Conservation (phyloP, 495 filamentous ascomycete genomes). For the Daldinia decipiens region DNA sequence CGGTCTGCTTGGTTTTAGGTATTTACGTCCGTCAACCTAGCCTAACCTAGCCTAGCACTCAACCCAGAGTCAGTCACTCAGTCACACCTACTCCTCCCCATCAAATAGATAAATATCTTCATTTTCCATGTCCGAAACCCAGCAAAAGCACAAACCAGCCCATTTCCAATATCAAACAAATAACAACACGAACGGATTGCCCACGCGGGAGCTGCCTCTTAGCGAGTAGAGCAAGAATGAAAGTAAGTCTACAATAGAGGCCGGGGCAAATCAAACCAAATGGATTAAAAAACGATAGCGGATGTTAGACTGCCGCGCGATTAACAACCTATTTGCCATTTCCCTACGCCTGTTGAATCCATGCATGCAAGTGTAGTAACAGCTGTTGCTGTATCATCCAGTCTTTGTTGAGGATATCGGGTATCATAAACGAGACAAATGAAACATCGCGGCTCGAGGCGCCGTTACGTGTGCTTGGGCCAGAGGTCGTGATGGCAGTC, state of each 20-base stretch:
- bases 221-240: conserved; percentile 22
- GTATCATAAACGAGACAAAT: conserved; percentile 41
- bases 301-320: conserved; percentile 17
- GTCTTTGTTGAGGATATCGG: conserved; percentile 39
- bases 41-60: not conserved
- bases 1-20: conserved; percentile 1
- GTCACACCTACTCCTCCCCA: not conserved
- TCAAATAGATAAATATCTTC: not conserved
- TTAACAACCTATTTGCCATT: conserved; percentile 10
- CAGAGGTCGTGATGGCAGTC: conserved; percentile 16
- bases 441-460: conserved; percentile 26
- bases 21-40: not conserved
- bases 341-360: conserved; percentile 32
- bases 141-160: not conserved
- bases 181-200: conserved; percentile 6
- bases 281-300: conserved; percentile 45
- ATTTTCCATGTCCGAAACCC: not conserved
- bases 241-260: conserved; percentile 42
- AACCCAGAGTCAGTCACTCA: not conserved
- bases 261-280: conserved; percentile 38
- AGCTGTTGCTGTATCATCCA: conserved; percentile 23
- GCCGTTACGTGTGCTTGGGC: conserved; percentile 21
- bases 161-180: conserved; percentile 7
- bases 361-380: conserved; percentile 37
- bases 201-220: conserved; percentile 12